phyloP scores from a whole-genome alignment of 257 asterid species.

The Catharanthus roseus region DNA sequence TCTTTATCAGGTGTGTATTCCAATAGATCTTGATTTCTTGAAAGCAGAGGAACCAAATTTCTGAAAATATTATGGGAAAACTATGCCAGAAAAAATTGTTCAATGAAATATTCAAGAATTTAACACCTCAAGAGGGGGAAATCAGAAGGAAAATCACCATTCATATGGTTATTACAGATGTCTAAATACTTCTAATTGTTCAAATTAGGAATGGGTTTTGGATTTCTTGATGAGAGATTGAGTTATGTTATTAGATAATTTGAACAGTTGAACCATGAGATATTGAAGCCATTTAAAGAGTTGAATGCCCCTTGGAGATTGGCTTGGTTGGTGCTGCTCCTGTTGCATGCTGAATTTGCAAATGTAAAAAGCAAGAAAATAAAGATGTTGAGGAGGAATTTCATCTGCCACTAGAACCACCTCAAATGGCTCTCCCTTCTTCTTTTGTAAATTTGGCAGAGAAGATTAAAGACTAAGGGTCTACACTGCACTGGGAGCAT shows the following conservation, averaged over 20 bases:
- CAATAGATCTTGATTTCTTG: too few relatives aligned
- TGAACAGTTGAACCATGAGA: constrained; percentile 56
- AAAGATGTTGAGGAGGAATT: too few relatives aligned
- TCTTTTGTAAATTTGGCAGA: too few relatives aligned
- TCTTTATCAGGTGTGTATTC: too few relatives aligned
- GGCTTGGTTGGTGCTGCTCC: constrained; percentile 33
- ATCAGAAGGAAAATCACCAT: constrained; percentile 59
- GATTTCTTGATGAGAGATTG: constrained; percentile 48
- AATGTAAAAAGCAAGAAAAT: constrained; percentile 29
- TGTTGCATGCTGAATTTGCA: constrained; percentile 43
- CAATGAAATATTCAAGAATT: constrained; percentile 65
- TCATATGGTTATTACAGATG: constrained; percentile 46
- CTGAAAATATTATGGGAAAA: constrained; percentile 23
- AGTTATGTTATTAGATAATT: constrained; percentile 34
- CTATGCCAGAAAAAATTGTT: constrained; percentile 51
- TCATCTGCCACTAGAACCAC: too few relatives aligned
- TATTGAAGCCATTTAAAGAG: constrained; percentile 63
- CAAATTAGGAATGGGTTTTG: constrained; percentile 39
- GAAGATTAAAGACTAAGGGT: too few relatives aligned
- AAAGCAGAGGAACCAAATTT: constrained; percentile 55
- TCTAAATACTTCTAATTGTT: constrained; percentile 44
- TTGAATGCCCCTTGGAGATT: constrained; percentile 57
- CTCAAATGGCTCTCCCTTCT: too few relatives aligned
- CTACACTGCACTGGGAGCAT: too few relatives aligned
- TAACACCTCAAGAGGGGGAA: constrained; percentile 50